Evolutionary conservation across 2,329 filamentous ascomycete genomes (phyloP), one percentile per base, ranked within the genome.

Genomic region (Fusarium temperatum): DNA sequence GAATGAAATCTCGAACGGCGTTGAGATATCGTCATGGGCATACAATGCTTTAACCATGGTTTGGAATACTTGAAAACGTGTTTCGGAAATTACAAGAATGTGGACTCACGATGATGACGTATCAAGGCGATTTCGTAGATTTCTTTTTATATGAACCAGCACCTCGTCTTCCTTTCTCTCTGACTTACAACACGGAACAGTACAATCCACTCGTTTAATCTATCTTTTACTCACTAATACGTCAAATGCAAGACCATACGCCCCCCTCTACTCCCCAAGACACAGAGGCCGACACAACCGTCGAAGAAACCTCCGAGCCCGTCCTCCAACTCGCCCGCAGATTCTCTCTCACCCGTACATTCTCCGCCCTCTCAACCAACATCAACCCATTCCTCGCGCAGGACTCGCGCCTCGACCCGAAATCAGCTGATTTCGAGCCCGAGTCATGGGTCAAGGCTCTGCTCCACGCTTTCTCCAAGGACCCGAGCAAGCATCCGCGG

Each of bases 361-460:
- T 58, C 30, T 77, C 74, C 5, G 48, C 54, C 3, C 48, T 75
- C 0, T 67, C 68, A 4, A 51, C 75, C 24, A 70, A 69, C 6
- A 61, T 71, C 5, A 75, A 82, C 45, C 81, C 80, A 30, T 69
- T 77, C 20, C 53, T 71, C 5, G 66, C 68, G 6, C 80, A 84
- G 36, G 81, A 87, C 60, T 86, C 86, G 6, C 81, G 83, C 0
- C 75, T 89, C 35, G 86, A 89, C 73, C 87, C 87, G 0, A 67
- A 66, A 11, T 75, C 68, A 14, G 17, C 70, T 0, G 64, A 64
- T 0, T 77, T 77, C 17, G 45, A 51, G 6, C 74, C 75, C 3
- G 58, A 75, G 2, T 45, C 68, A 0, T 77, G 75, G 75, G 68
- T 74, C 32, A 74, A 65, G 26, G 55, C 70, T 4, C 13, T 42